A percentile compares a stretch with the other conserved stretches of the same genome.
Evolutionary conservation across 495 filamentous ascomycete species (phyloP).

Genomic region (Neurospora sp.): DNA sequence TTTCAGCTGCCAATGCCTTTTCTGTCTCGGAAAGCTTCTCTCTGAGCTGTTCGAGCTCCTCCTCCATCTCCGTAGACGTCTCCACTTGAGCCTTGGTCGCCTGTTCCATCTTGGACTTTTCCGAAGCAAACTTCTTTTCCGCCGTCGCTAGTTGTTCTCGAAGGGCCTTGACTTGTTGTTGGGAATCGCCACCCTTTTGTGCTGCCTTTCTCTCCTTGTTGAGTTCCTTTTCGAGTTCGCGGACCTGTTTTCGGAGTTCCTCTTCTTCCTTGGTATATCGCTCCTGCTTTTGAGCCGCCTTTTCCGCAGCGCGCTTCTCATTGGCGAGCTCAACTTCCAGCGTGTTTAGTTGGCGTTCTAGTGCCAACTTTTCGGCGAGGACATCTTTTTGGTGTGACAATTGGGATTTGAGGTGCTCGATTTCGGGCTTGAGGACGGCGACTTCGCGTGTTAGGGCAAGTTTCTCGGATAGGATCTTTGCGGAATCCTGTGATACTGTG

Average conservation of each 20-base stretch:
- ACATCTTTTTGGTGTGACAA: constrained; percentile 51
- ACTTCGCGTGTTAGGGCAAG: constrained; percentile 62
- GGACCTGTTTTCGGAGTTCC: constrained; percentile 34
- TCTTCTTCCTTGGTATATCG: constrained; percentile 30
- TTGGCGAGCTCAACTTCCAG: constrained; percentile 72
- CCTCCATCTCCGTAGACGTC: constrained; percentile 22
- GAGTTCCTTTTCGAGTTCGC: constrained; percentile 40
- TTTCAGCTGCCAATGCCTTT: constrained; percentile 30
- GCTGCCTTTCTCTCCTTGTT: constrained; percentile 36
- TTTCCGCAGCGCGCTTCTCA: constrained; percentile 58
- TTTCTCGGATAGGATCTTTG: constrained; percentile 67
- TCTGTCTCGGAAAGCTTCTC: constrained; percentile 45
- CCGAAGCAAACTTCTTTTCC: constrained; percentile 20
- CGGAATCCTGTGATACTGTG: constrained; percentile 51
- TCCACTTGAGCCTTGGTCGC: constrained; percentile 18
- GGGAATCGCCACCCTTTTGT: constrained; percentile 21
- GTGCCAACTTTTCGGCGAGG: constrained; percentile 60
- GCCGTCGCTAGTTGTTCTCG: constrained; percentile 13
- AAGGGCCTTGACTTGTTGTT: constrained; percentile 23
- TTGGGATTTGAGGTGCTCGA: constrained; percentile 69
- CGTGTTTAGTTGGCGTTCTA: constrained; percentile 63
- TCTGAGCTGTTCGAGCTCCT: constrained; percentile 26
- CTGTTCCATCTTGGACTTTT: constrained; percentile 26
- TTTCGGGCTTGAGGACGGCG: constrained; percentile 56
- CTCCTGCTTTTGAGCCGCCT: constrained; percentile 43